These are phyloP conservation scores for Geum urbanum DNA, from an alignment of 306 rosid genomes.

Conservation along the genomic window DNA sequence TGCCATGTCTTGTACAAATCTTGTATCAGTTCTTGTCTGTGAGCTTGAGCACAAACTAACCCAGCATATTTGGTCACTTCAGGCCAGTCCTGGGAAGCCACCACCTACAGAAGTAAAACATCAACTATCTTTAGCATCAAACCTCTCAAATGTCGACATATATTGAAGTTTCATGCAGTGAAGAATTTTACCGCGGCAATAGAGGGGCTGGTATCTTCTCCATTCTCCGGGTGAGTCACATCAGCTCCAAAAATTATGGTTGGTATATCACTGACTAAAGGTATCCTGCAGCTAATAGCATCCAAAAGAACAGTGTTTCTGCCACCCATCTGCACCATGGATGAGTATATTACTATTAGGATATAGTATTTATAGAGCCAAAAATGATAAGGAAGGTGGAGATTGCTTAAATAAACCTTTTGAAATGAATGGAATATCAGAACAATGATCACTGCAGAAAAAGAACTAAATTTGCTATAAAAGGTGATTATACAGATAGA, in stretches of 20 bases:
- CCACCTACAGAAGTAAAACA: constrained; percentile 56
- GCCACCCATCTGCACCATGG: constrained; percentile 82
- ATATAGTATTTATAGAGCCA: neutral
- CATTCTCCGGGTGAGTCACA: constrained; percentile 92
- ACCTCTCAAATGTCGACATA: constrained; percentile 11
- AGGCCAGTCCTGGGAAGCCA: constrained; percentile 98
- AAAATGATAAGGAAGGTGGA: neutral
- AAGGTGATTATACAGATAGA: neutral
- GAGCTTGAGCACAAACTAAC: constrained; percentile 89
- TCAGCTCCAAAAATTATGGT: constrained; percentile 94
- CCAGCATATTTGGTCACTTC: constrained; percentile 96
- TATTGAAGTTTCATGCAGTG: neutral
- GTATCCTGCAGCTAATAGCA: constrained; percentile 91
- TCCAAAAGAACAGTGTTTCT: constrained; percentile 93
- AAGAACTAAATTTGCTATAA: neutral
- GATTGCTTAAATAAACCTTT: neutral
- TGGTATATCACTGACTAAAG: constrained; percentile 86
- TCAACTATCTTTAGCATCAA: constrained; percentile 32
- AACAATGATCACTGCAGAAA: neutral
- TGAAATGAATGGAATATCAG: neutral
- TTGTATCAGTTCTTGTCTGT: constrained; percentile 90
- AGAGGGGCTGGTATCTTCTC: constrained; percentile 91
- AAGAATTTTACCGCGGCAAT: constrained; percentile 71
- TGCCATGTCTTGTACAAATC: constrained; percentile 93
- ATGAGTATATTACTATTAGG: constrained; percentile 1